A percentile compares a stretch with the other conserved stretches of the same genome.
phyloP scores from a whole-genome alignment of 306 rosid species.

The Citrullus amarus region DNA sequence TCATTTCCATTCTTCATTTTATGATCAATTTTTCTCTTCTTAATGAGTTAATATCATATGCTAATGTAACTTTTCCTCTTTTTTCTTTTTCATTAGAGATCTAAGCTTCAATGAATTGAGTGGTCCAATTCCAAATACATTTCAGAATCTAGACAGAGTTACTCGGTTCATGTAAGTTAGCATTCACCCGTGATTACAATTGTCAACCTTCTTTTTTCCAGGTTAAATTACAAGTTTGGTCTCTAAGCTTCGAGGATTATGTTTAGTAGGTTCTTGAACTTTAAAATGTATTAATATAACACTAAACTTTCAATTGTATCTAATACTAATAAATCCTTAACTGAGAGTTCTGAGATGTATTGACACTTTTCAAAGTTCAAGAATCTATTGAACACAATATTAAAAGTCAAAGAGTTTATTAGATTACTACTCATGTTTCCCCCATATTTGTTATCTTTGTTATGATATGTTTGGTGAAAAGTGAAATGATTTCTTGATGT shows the following conservation, averaged over 20 bases:
- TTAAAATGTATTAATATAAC: not conserved
- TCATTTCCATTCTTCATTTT: not conserved
- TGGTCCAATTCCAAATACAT: conserved; percentile 41
- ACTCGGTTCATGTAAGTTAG: conserved; percentile 35
- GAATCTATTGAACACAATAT: too few species aligned
- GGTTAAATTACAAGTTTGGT: not conserved
- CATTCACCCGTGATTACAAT: not conserved
- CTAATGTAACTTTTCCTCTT: not conserved
- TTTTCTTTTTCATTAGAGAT: conserved; percentile 26
- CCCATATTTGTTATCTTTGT: not conserved
- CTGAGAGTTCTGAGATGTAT: not conserved
- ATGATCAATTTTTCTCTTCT: not conserved
- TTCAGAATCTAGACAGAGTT: not conserved
- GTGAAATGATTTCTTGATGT: conserved; percentile 12
- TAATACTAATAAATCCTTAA: not conserved
- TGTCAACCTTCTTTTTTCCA: not conserved
- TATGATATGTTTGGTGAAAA: not conserved
- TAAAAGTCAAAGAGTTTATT: too few species aligned
- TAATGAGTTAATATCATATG: not conserved
- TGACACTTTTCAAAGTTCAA: not conserved
- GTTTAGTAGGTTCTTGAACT: not conserved
- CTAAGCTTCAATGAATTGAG: conserved; percentile 66
- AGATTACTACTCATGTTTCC: too few species aligned
- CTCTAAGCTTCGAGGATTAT: not conserved
- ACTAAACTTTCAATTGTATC: not conserved